Percentiles rank a stretch among this genome's conserved stretches.
phyloP scores from a whole-genome alignment of 768 basidiomycete species.

The Leccinum barrowsii region DNA sequence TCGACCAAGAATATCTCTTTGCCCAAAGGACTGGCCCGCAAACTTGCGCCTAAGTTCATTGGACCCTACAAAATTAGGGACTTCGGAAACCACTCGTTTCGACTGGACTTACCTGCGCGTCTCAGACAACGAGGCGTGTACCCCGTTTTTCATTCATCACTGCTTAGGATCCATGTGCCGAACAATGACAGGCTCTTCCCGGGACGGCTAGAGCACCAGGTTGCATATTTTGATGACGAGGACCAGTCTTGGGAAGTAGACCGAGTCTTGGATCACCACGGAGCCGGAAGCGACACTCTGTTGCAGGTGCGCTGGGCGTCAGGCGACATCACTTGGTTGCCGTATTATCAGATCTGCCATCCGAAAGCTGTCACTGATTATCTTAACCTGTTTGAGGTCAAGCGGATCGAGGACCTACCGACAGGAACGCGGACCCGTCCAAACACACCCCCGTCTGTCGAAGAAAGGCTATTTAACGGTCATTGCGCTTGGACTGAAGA shows the following conservation, averaged over 20 bases:
- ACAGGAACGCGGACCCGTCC: too few species aligned
- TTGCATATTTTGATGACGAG: constrained; percentile 10
- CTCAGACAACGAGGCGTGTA: constrained; percentile 27
- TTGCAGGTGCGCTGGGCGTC: background rate
- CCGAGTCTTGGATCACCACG: background rate
- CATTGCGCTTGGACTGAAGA: too few species aligned
- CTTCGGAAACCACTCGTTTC: constrained; percentile 7
- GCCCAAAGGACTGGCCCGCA: background rate
- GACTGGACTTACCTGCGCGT: constrained; percentile 25
- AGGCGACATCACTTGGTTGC: background rate
- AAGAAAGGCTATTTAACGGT: too few species aligned
- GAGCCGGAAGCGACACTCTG: background rate
- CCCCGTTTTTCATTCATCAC: constrained; percentile 31
- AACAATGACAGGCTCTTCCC: constrained; percentile 30
- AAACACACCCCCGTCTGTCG: too few species aligned
- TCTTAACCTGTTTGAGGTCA: background rate
- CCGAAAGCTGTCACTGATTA: background rate
- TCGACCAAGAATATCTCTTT: background rate
- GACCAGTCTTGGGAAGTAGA: background rate
- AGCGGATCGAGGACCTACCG: too few species aligned
- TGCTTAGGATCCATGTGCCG: constrained; percentile 23
- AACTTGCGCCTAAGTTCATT: background rate
- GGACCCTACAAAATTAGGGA: constrained; percentile 3
- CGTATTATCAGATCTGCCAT: background rate
- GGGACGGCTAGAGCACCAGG: constrained; percentile 13